These are phyloP conservation scores for Aspergillus sp. DNA, from an alignment of 2,329 filamentous ascomycete species.

Conservation along the genomic window DNA sequence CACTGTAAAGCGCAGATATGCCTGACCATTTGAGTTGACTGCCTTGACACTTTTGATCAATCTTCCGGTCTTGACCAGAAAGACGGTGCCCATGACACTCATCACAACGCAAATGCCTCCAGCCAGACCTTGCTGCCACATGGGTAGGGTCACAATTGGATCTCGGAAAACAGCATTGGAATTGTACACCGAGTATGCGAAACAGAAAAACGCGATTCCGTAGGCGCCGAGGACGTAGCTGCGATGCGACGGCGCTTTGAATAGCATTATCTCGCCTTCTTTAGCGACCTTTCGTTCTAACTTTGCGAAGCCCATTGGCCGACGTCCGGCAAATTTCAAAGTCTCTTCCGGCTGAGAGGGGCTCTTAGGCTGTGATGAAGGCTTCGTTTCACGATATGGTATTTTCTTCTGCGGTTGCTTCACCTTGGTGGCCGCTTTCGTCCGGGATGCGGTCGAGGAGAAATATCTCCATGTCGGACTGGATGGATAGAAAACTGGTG, in stretches of 20 bases:
- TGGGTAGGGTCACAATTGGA: slow-evolving; percentile 52
- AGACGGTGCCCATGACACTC: slow-evolving; percentile 59
- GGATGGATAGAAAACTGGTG: slow-evolving; percentile 15
- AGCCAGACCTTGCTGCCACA: slow-evolving; percentile 60
- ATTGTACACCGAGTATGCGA: slow-evolving; percentile 53
- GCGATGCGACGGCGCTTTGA: slow-evolving; percentile 64
- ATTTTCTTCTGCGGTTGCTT: slow-evolving; percentile 6
- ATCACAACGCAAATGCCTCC: slow-evolving; percentile 60
- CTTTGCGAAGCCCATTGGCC: slow-evolving; percentile 51
- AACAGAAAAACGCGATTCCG: slow-evolving; percentile 54
- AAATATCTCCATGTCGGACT: slow-evolving; percentile 30
- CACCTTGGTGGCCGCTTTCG: slow-evolving; percentile 20
- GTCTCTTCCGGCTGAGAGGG: slow-evolving; percentile 16
- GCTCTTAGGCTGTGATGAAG: slow-evolving; percentile 14
- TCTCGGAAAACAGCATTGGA: slow-evolving; percentile 52
- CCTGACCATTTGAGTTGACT: slow-evolving; percentile 37
- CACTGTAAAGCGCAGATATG: slow-evolving; percentile 36
- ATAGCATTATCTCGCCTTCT: slow-evolving; percentile 60
- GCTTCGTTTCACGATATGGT: slow-evolving; percentile 10
- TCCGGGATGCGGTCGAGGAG: slow-evolving; percentile 27
- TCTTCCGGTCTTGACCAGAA: slow-evolving; percentile 57
- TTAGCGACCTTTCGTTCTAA: slow-evolving; percentile 51
- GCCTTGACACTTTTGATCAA: slow-evolving; percentile 61
- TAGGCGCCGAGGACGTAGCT: slow-evolving; percentile 63
- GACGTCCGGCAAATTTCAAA: slow-evolving; percentile 25